phyloP scores from a whole-genome alignment of 306 rosid species.

The Castanopsis chinensis region DNA sequence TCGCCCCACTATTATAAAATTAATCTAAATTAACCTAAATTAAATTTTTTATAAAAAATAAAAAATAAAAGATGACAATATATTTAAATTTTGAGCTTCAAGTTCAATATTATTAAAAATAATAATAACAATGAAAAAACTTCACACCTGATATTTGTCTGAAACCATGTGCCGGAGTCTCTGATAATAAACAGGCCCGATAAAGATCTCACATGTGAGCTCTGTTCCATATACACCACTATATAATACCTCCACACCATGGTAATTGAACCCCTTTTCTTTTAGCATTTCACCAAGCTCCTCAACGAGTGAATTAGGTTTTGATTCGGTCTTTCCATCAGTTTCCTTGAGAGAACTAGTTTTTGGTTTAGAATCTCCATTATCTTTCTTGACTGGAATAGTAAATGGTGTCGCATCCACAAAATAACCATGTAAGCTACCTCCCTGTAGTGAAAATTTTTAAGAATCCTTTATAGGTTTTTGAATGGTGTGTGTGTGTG shows the following conservation, averaged over 20 bases:
- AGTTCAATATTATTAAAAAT: neutral
- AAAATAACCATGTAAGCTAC: conserved; percentile 74
- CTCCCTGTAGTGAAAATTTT: conserved; percentile 61
- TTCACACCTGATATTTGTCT: conserved; percentile 81
- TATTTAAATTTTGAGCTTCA: too few species aligned
- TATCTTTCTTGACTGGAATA: conserved; percentile 48
- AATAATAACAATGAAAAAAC: neutral
- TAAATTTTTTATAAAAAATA: too few species aligned
- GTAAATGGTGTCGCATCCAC: conserved; percentile 84
- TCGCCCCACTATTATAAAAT: too few species aligned
- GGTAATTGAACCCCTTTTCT: conserved; percentile 86
- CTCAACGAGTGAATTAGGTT: conserved; percentile 65
- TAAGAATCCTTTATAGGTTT: neutral
- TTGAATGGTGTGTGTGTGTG: neutral
- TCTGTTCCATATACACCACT: conserved; percentile 96
- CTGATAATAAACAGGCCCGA: conserved; percentile 97
- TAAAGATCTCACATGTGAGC: conserved; percentile 80
- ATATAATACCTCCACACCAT: conserved; percentile 81
- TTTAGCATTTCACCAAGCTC: conserved; percentile 77
- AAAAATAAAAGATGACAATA: too few species aligned
- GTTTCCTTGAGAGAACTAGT: conserved; percentile 46
- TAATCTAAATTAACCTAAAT: too few species aligned
- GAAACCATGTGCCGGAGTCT: conserved; percentile 97
- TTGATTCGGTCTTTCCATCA: conserved; percentile 32
- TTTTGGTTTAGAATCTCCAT: conserved; percentile 36